Percentiles rank a stretch among this genome's conserved stretches.
These are phyloP conservation scores for Hortiboletus flavorubellus DNA, from an alignment of 768 basidiomycete species.

Conservation along the genomic window DNA sequence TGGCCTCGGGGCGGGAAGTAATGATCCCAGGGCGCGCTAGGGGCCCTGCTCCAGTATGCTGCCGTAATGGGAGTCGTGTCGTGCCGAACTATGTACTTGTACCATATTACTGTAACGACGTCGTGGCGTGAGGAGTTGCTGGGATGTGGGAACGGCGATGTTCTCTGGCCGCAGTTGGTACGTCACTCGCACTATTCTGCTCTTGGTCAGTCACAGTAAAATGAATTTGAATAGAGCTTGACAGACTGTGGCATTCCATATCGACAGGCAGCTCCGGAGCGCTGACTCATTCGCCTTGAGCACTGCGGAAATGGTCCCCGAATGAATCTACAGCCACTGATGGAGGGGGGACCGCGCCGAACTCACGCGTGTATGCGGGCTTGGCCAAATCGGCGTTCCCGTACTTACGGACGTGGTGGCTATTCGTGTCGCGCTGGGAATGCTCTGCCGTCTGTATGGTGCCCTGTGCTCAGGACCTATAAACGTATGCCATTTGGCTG, in stretches of 20 bases:
- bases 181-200: too few relatives aligned
- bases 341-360: not conserved
- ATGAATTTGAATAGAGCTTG: not conserved
- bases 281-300: not conserved
- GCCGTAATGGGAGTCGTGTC: not conserved
- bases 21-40: too few relatives aligned
- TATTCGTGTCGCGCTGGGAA: not conserved
- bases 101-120: too few relatives aligned
- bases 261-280: not conserved
- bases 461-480: constrained; percentile 8
- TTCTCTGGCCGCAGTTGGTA: too few relatives aligned
- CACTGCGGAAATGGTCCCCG: not conserved
- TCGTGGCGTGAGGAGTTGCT: too few relatives aligned
- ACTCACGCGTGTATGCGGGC: constrained; percentile 1
- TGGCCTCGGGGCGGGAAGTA: constrained; percentile 1
- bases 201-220: not conserved
- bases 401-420: not conserved
- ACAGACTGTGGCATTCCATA: not conserved
- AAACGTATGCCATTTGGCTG: constrained; percentile 8
- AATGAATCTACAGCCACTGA: constrained; percentile 7
- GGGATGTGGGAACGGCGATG: not conserved
- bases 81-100: not conserved
- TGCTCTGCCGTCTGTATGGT: not conserved
- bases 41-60: not conserved
- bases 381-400: not conserved